phyloP scores from a whole-genome alignment of 805 yeast species.

The Pichia sporocuriosa region DNA sequence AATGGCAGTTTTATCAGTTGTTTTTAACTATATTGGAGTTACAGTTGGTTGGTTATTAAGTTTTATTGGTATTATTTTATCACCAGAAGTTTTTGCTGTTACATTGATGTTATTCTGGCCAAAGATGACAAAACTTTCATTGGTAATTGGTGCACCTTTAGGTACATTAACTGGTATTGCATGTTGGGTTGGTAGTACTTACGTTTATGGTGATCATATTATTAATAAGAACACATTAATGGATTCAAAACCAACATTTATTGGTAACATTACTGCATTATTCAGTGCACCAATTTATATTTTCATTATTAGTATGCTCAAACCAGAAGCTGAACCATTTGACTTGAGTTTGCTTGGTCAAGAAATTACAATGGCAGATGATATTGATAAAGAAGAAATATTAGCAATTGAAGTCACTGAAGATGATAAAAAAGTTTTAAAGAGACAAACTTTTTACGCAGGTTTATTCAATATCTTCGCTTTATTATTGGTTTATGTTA shows the following conservation, averaged over 20 bases:
- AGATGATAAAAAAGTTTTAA: constrained; percentile 20
- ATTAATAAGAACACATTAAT: constrained; percentile 24
- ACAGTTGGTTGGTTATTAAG: constrained; percentile 36
- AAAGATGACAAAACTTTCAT: constrained; percentile 21
- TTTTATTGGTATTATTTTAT: constrained; percentile 34
- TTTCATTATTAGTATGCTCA: constrained; percentile 24
- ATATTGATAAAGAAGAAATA: constrained; percentile 30
- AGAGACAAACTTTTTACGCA: constrained; percentile 36
- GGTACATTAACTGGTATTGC: constrained; percentile 49
- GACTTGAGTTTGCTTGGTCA: constrained; percentile 19
- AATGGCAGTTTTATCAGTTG: constrained; percentile 33
- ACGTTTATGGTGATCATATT: constrained; percentile 21
- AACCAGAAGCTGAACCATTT: constrained; percentile 28
- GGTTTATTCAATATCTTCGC: constrained; percentile 32
- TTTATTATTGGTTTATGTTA: constrained; percentile 27
- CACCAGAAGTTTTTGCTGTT: constrained; percentile 32
- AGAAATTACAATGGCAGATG: constrained; percentile 29
- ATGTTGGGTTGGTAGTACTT: constrained; percentile 33
- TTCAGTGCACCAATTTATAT: constrained; percentile 24
- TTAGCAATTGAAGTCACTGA: constrained; percentile 21
- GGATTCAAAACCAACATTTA: constrained; percentile 20
- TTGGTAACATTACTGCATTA: constrained; percentile 27
- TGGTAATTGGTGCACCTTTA: constrained; percentile 39
- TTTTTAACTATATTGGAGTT: constrained; percentile 37
- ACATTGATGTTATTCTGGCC: constrained; percentile 33